phyloP scores from a whole-genome alignment of 371 early-diverging fungal genomes.

The Sporodiniella umbellata region DNA sequence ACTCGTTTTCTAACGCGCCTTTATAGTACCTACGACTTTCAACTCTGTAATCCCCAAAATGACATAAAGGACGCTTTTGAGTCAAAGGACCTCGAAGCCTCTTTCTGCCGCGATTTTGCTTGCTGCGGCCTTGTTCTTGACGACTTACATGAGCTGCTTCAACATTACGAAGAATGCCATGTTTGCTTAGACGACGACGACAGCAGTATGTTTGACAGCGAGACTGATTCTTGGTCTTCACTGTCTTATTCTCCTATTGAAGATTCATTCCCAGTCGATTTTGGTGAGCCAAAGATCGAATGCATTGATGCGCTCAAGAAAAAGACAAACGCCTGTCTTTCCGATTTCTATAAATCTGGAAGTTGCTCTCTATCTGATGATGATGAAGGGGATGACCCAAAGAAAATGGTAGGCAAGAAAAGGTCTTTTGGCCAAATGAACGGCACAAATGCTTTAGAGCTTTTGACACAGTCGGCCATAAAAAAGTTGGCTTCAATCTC shows the following conservation, averaged over 20 bases:
- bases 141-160: slow-evolving; percentile 89
- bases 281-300: slow-evolving; percentile 11
- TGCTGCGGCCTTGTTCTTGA: slow-evolving; percentile 87
- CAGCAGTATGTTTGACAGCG: slow-evolving; percentile 34
- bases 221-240: slow-evolving; percentile 30
- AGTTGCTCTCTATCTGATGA: slow-evolving; percentile 12
- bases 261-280: slow-evolving; percentile 18
- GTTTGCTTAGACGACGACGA: slow-evolving; percentile 84
- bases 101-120: slow-evolving; percentile 89
- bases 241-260: slow-evolving; percentile 17
- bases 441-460: slow-evolving; percentile 32
- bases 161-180: slow-evolving; percentile 94
- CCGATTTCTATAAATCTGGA: slow-evolving; percentile 37
- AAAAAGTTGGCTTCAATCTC: slow-evolving; percentile 44
- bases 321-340: slow-evolving; percentile 43
- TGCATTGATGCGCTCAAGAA: slow-evolving; percentile 27
- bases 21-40: slow-evolving; percentile 42
- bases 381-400: slow-evolving; percentile 18
- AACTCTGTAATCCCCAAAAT: slow-evolving; percentile 36
- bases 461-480: slow-evolving; percentile 40
- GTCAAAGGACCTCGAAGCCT: slow-evolving; percentile 78
- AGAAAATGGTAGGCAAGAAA: slow-evolving; percentile 32
- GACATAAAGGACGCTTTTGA: slow-evolving; percentile 43
- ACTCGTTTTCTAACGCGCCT: background rate
- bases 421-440: slow-evolving; percentile 29